phyloP scores from a whole-genome alignment of 129 eudicot species.

The Glebionis coronaria region DNA sequence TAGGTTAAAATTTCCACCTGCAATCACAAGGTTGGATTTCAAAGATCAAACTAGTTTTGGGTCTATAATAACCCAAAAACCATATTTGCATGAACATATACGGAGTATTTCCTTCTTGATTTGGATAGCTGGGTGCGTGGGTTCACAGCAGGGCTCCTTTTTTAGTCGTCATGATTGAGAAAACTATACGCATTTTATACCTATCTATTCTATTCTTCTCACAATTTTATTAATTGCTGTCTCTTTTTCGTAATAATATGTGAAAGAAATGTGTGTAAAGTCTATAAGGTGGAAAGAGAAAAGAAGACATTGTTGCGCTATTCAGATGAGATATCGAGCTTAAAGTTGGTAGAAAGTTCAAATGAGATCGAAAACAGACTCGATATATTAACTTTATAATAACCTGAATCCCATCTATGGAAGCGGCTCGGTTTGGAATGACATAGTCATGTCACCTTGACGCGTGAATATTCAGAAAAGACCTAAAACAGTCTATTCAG shows the following conservation, averaged over 20 bases:
- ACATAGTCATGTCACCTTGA: slow-evolving; percentile 87
- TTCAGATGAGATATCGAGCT: slow-evolving; percentile 71
- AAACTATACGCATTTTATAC: too few species aligned
- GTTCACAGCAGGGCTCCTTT: too few species aligned
- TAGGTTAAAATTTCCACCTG: too few species aligned
- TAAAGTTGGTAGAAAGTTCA: slow-evolving; percentile 56
- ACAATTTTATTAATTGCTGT: neutral
- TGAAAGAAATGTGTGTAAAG: slow-evolving; percentile 33
- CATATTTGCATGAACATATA: too few species aligned
- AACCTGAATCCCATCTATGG: slow-evolving; percentile 50
- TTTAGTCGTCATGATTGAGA: too few species aligned
- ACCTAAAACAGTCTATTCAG: slow-evolving; percentile 76
- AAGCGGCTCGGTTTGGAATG: slow-evolving; percentile 83
- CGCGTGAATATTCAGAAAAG: slow-evolving; percentile 77
- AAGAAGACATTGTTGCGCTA: slow-evolving; percentile 81
- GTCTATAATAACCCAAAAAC: too few species aligned
- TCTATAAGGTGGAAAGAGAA: slow-evolving; percentile 96
- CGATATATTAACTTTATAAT: slow-evolving; percentile 66
- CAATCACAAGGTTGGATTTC: too few species aligned
- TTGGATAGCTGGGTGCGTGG: too few species aligned
- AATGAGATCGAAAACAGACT: slow-evolving; percentile 69
- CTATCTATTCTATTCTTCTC: neutral
- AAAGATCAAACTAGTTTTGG: too few species aligned
- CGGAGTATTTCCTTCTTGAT: too few species aligned
- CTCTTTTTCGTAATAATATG: neutral